These are phyloP conservation scores for Raphanus sativus DNA, from an alignment of 345 rosid species.

Conservation along the genomic window DNA sequence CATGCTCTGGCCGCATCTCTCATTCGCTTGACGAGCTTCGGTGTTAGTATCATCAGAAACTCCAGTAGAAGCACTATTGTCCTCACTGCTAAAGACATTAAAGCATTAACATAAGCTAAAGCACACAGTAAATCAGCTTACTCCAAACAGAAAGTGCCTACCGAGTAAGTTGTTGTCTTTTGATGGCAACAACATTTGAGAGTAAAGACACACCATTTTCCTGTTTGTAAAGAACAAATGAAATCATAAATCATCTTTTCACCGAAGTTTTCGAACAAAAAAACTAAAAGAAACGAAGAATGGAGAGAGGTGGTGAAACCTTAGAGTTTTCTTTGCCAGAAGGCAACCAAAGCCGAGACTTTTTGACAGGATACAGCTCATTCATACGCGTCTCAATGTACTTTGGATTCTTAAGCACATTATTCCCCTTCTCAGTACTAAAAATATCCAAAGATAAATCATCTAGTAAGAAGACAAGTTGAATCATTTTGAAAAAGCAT, in stretches of 20 bases:
- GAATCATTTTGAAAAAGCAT: background rate
- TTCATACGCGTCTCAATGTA: conserved; percentile 69
- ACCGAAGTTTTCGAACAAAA: background rate
- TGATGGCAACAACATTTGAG: conserved; percentile 58
- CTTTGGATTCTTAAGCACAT: conserved; percentile 56
- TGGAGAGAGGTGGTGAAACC: conserved; percentile 41
- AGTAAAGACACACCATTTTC: conserved; percentile 51
- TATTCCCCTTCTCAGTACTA: conserved; percentile 41
- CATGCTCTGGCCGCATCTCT: conserved; percentile 59
- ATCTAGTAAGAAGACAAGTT: conserved; percentile 15
- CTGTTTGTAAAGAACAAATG: conserved; percentile 40
- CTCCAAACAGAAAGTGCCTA: conserved; percentile 28
- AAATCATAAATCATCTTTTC: background rate
- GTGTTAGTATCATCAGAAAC: conserved; percentile 42
- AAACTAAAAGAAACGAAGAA: conserved; percentile 11
- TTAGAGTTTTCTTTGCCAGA: conserved; percentile 64
- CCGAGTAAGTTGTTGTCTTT: conserved; percentile 53
- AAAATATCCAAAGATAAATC: conserved; percentile 9
- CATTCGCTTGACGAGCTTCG: conserved; percentile 45
- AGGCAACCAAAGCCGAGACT: conserved; percentile 57
- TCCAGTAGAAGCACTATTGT: conserved; percentile 46
- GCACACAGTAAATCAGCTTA: background rate
- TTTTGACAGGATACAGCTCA: conserved; percentile 78
- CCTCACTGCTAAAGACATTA: conserved; percentile 45
- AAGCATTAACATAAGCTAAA: conserved; percentile 14